phyloP scores from a whole-genome alignment of 192 early-diverging fungal genomes.

The Jimgerdemannia flammicorona region DNA sequence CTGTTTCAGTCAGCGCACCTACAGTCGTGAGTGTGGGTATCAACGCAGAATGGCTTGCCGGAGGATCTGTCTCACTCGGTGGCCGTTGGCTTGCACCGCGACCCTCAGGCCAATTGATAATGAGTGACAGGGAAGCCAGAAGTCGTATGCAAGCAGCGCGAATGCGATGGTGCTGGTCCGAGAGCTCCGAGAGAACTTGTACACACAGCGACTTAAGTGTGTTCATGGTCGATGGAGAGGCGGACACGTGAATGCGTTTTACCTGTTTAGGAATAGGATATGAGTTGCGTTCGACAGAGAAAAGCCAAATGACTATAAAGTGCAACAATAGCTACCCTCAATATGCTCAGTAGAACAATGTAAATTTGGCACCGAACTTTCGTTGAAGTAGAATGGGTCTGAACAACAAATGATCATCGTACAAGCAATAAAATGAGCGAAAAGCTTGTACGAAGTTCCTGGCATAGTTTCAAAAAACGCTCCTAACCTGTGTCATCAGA shows the following conservation, averaged over 20 bases:
- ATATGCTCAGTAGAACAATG: constrained; percentile 7
- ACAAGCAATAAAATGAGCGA: too few relatives aligned
- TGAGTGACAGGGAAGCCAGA: constrained; percentile 35
- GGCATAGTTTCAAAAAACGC: background rate
- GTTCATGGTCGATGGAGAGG: constrained; percentile 2
- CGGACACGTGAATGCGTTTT: background rate
- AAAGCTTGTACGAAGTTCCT: background rate
- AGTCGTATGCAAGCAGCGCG: constrained; percentile 40
- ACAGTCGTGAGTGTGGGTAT: background rate
- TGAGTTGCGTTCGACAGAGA: background rate
- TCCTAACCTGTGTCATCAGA: too few relatives aligned
- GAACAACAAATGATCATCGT: background rate
- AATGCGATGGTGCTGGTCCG: constrained; percentile 45
- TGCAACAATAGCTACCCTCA: constrained; percentile 10
- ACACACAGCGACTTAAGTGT: constrained; percentile 29
- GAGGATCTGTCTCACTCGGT: background rate
- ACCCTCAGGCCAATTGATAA: constrained; percentile 14
- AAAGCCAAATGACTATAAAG: too few relatives aligned
- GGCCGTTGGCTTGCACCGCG: background rate
- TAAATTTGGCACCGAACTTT: constrained; percentile 16
- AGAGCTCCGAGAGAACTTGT: constrained; percentile 32
- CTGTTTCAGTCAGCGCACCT: constrained; percentile 19
- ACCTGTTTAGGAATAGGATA: constrained; percentile 2
- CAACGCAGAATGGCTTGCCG: background rate
- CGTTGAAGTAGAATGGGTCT: background rate